Evolutionary conservation across 2,329 filamentous ascomycete species (phyloP).

Genomic region (Elsinoe perseae): DNA sequence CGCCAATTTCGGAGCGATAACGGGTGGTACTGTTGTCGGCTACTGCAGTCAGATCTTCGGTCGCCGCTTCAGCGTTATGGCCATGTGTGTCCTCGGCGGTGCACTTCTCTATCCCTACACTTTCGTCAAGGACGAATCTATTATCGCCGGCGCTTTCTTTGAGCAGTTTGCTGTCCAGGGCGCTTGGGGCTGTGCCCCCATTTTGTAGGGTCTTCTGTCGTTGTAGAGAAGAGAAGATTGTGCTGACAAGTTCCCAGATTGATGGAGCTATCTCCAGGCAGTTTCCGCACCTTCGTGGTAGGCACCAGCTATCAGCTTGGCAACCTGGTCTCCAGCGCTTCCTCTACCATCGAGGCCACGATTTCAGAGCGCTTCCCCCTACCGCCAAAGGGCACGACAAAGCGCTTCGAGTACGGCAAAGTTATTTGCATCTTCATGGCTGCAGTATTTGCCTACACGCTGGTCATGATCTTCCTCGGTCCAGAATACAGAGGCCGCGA

Average conservation of each 20-base stretch:
- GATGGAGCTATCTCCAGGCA: constrained; percentile 30
- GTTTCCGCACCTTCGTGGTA: constrained; percentile 31
- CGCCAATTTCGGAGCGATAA: constrained; percentile 34
- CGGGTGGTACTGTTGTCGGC: constrained; percentile 31
- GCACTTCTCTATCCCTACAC: constrained; percentile 32
- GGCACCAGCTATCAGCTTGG: constrained; percentile 35
- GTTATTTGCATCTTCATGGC: constrained; percentile 62
- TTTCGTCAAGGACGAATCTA: constrained; percentile 25
- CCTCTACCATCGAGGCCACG: constrained; percentile 37
- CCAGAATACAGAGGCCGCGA: constrained; percentile 39
- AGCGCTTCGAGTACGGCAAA: constrained; percentile 37
- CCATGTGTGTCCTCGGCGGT: constrained; percentile 30
- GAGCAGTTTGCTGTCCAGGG: constrained; percentile 34
- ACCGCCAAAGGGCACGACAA: constrained; percentile 27
- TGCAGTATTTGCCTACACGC: constrained; percentile 61
- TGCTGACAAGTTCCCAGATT: constrained; percentile 17
- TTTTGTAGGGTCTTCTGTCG: constrained; percentile 22
- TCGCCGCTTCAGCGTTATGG: constrained; percentile 33
- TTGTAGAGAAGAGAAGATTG: not conserved
- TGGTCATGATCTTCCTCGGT: constrained; percentile 56
- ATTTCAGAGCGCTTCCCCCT: constrained; percentile 38
- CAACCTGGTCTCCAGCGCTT: constrained; percentile 35
- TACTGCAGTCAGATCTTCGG: constrained; percentile 33
- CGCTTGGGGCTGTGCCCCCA: constrained; percentile 34
- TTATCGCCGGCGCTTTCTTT: constrained; percentile 32